Evolutionary conservation across 75 land plant genomes (phyloP).

Genomic region (Sequoia sempervirens): DNA sequence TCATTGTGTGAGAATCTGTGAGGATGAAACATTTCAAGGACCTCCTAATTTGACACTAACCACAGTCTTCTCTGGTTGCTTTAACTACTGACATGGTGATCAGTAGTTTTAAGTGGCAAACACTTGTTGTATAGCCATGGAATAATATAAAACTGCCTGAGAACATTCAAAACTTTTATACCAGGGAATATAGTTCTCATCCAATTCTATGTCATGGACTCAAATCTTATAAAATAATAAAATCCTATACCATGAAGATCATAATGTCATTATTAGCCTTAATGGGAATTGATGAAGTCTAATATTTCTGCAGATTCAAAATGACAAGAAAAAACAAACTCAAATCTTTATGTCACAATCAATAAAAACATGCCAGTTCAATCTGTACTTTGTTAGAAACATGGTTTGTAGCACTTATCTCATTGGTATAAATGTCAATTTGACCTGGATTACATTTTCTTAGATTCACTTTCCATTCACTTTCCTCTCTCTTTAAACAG

Average conservation of each 20-base stretch:
- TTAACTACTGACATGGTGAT: neutral
- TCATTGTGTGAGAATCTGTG: neutral
- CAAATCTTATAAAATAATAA: neutral
- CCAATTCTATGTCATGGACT: neutral
- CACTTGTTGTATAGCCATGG: neutral
- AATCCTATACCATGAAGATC: neutral
- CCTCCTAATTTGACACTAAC: neutral
- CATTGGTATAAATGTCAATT: neutral
- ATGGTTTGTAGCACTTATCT: too few species aligned
- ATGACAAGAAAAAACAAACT: neutral
- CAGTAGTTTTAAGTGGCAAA: neutral
- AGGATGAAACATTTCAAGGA: neutral
- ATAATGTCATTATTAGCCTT: neutral
- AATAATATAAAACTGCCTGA: neutral
- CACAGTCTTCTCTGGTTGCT: neutral
- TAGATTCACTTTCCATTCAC: too few species aligned
- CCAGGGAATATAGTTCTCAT: neutral
- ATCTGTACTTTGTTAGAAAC: neutral
- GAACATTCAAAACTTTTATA: neutral
- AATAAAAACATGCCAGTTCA: neutral
- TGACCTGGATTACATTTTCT: neutral
- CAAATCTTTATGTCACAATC: neutral
- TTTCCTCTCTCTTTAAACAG: neutral
- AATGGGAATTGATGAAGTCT: neutral
- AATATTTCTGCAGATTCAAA: neutral